Evolutionary conservation across 495 filamentous ascomycete species (phyloP), one percentile per base, ranked within the genome.

Genomic region (Cercophora samala): DNA sequence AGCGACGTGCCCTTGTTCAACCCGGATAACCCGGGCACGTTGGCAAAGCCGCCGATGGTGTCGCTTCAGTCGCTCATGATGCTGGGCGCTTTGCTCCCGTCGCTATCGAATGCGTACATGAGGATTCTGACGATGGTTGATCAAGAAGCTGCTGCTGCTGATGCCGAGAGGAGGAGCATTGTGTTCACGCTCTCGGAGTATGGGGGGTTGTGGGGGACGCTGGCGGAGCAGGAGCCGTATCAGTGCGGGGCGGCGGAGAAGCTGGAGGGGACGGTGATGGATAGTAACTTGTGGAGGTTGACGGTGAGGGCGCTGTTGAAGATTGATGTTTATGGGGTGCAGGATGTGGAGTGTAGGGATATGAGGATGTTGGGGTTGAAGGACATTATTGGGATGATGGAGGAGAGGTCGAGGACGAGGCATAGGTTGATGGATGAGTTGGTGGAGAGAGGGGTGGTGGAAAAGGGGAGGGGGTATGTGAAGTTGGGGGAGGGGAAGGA

Each of bases 31-130:
- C 24, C 58, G 18, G 58, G 18, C 22, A 29, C 4, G 1, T 19
- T 42, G 60, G 19, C 58, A 26, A 61, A 67, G 5, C 74, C 75
- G 5, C 76, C 75, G n/a, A 77, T 83, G 61, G 74, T 75, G 17
- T 46, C 75, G 56, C 79, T 85, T 69, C 88, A 90, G 65, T 90
- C 85, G 70, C 80, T 87, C 52, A 90, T 90, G 87, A 83, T 89
- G 64, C 83, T 88, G 13, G 88, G 84, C 6, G 86, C 87, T 0
- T 78, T 91, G 9, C 78, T 91, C 22, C 88, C 86, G 21, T 84
- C 87, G 15, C 79, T 89, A 29, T 85, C 86, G 21, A 83, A 88
- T 72, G 80, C 84, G 3, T 91, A 86, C 73, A 75, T 74, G 63
- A 74, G 66, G 55, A 79, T 86, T 29, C 71, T 86, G 1, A 65